Conservation (phyloP, 163 green algal species). For the Trebouxia gelatinosa region DNA sequence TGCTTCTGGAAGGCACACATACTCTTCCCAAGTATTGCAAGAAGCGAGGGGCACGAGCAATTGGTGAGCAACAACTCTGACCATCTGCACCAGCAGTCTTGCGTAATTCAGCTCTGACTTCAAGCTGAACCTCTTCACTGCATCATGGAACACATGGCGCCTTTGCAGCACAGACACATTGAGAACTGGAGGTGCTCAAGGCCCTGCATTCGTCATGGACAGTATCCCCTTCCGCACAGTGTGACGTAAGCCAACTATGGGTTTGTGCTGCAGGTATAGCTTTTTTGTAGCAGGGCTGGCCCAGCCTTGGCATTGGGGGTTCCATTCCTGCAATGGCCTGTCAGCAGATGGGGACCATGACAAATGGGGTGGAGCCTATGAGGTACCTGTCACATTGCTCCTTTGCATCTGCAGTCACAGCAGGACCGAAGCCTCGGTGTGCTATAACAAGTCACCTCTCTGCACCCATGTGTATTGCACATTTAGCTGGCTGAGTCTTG, state of each 20-base stretch:
- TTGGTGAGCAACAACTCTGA: conserved; percentile 30
- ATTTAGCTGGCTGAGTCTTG: too few species aligned
- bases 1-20: conserved; percentile 38
- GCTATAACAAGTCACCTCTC: too few species aligned
- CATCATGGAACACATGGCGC: not conserved
- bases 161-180: not conserved
- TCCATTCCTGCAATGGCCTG: conserved; percentile 58
- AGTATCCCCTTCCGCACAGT: not conserved
- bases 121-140: not conserved
- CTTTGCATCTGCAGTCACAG: too few species aligned
- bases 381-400: not conserved
- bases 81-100: too few species aligned
- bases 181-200: not conserved
- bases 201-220: not conserved
- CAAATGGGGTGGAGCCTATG: conserved; percentile 21
- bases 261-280: conserved; percentile 25
- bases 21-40: conserved; percentile 39
- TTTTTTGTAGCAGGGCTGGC: conserved; percentile 44
- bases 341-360: conserved; percentile 30
- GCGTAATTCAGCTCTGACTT: not conserved
- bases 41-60: not conserved
- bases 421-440: too few species aligned
- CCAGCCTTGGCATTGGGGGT: conserved; percentile 58
- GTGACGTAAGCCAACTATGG: not conserved
- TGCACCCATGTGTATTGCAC: too few species aligned